Percentiles rank a stretch among this genome's conserved stretches.
Conservation (phyloP, 2,329 filamentous ascomycete genomes). For the Xylaria sp. region DNA sequence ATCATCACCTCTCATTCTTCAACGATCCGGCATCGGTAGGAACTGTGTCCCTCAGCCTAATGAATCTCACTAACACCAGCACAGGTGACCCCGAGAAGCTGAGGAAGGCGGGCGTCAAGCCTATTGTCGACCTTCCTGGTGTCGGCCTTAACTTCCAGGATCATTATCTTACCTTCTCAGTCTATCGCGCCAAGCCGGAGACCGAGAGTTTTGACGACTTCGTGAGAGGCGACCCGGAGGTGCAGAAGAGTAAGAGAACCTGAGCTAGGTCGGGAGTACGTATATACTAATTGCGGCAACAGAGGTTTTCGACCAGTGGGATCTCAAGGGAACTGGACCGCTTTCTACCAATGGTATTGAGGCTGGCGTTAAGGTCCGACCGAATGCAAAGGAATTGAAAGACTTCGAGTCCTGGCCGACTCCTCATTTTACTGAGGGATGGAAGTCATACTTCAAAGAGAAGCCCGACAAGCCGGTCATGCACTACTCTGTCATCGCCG, state of each 20-base stretch:
- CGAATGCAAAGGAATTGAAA: constrained; percentile 69
- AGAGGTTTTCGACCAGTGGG: constrained; percentile 78
- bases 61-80: neutral
- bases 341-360: constrained; percentile 81
- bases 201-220: constrained; percentile 84
- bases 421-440: constrained; percentile 74
- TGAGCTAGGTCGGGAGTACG: neutral
- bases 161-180: constrained; percentile 74
- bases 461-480: constrained; percentile 87
- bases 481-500: constrained; percentile 80
- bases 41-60: no score
- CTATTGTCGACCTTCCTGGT: constrained; percentile 72
- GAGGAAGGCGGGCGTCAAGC: constrained; percentile 69
- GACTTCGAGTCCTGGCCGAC: constrained; percentile 76
- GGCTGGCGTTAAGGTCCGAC: constrained; percentile 78
- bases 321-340: constrained; percentile 77
- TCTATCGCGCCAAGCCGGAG: constrained; percentile 74
- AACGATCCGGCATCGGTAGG: constrained; percentile 71
- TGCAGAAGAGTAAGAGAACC: constrained; percentile 64
- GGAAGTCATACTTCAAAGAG: constrained; percentile 83
- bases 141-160: constrained; percentile 80
- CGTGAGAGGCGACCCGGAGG: constrained; percentile 71
- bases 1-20: constrained; percentile 75
- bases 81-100: constrained; percentile 71
- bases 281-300: constrained; percentile 14